Evolutionary conservation across 1,284 basidiomycete species (phyloP), one percentile per base, ranked within the genome.

Genomic region (Cronartium ribicola): DNA sequence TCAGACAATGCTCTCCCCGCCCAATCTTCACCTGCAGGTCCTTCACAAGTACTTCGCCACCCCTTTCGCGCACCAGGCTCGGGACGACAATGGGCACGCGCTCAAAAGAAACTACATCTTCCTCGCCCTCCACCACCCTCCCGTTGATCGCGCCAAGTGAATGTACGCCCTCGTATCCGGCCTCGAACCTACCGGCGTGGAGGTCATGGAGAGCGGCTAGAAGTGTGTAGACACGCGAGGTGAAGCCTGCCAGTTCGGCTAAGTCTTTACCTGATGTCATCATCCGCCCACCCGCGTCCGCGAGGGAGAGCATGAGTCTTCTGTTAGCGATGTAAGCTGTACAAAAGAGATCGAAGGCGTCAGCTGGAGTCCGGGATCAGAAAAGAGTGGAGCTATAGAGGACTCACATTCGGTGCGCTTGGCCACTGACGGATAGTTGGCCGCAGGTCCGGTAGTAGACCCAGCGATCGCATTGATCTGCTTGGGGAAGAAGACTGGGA

Each of bases 221-320:
- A 22, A 98, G 87, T 13, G 89, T 88, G 83, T 96, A 97, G 4
- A 98, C 85, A 60, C 94, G 87, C 43, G 89, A 89, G 0, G 94
- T 97, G 77, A 94, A 88, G 8, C 94, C 94, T 0, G 93, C 92
- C 37, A 98, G 86, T 81, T 96, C 92, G 57, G 96, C 88, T 1
- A 98, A 84, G 78, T 95, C 93, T 79, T 84, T 85, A 71, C 83
- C 83, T 3, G 82, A 83, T 75, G 83, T 83, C 83, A 84, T 84
- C 62, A 80, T 76, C 7, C 79, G 76, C 1, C 94, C 93, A 22
- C 94, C 95, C 0, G 94, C 95, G 79, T 98, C 94, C 3, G 94
- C 94, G 5, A 97, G 87, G 0, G 94, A 94, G 44, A 98, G 85
- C 2, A 98, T 85, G 4, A 98, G 86, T 22, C 94, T 87, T n/a